Evolutionary conservation across 108 stramenopile species (phyloP).

Genomic region (Nannochloropsis gaditana): DNA sequence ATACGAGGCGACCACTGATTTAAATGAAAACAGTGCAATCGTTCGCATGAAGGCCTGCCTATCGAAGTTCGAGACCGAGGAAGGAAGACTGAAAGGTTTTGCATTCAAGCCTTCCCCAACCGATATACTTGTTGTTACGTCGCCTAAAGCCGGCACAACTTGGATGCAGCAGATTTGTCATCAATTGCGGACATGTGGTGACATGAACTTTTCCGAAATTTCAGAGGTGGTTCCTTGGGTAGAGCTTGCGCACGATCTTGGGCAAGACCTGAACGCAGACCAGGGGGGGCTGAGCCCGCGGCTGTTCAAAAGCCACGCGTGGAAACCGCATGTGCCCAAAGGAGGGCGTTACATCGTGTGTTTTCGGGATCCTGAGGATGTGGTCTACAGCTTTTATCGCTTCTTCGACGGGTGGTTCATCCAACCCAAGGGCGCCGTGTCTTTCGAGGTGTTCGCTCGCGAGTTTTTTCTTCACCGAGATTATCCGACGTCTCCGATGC

Average conservation of each 20-base stretch:
- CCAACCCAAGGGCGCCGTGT: background rate
- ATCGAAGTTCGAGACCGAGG: background rate
- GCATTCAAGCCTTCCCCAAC: slow-evolving; percentile 4
- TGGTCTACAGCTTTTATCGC: slow-evolving; percentile 6
- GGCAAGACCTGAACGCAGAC: slow-evolving; percentile 10
- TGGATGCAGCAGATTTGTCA: slow-evolving; percentile 5
- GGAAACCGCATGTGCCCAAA: slow-evolving; percentile 2
- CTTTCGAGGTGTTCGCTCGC: background rate
- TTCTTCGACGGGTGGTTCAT: background rate
- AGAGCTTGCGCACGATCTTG: slow-evolving; percentile 12
- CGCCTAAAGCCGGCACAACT: background rate
- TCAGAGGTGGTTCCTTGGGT: slow-evolving; percentile 16
- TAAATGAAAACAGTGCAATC: slow-evolving; percentile 4
- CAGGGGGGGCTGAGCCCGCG: background rate
- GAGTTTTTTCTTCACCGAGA: background rate
- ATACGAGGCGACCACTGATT: background rate
- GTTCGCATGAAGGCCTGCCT: background rate
- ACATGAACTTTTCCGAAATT: background rate
- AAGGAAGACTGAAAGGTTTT: background rate
- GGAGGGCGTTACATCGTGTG: slow-evolving; percentile 13
- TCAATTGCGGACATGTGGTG: background rate
- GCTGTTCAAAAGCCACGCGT: background rate
- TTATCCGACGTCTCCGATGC: background rate
- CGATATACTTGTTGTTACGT: background rate
- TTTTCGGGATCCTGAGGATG: background rate